Conservation (phyloP, 2,329 filamentous ascomycete genomes). For the Fusarium sulawesiense region DNA sequence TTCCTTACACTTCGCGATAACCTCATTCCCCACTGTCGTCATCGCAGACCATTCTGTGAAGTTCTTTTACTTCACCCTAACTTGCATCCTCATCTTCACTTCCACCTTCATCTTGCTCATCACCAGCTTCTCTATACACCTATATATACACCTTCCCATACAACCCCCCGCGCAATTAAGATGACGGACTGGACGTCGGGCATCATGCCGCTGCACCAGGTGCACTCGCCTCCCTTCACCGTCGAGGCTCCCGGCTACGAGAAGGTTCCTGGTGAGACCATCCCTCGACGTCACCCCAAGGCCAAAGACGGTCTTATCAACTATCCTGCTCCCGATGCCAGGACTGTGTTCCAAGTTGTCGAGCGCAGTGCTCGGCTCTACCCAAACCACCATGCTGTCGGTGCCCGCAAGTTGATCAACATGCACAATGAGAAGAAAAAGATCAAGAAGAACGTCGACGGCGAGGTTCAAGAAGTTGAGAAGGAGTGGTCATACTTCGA, state of each 20-base stretch:
- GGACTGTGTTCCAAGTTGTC: slow-evolving; percentile 84
- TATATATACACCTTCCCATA: slow-evolving; percentile 20
- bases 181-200: slow-evolving; percentile 55
- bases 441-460: slow-evolving; percentile 88
- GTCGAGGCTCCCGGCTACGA: slow-evolving; percentile 76
- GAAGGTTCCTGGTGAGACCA: slow-evolving; percentile 82
- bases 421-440: slow-evolving; percentile 88
- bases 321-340: slow-evolving; percentile 74
- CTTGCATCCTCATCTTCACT: slow-evolving; percentile 10
- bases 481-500: slow-evolving; percentile 95
- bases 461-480: slow-evolving; percentile 80
- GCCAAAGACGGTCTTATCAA: slow-evolving; percentile 77
- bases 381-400: slow-evolving; percentile 73
- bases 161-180: slow-evolving; percentile 30
- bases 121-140: slow-evolving; percentile 6
- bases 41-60: slow-evolving; percentile 21
- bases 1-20: slow-evolving; percentile 35
- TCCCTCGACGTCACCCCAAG: slow-evolving; percentile 79
- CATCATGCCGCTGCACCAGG: slow-evolving; percentile 65
- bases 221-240: slow-evolving; percentile 79
- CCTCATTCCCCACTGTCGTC: slow-evolving; percentile 33
- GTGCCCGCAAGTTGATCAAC: slow-evolving; percentile 78
- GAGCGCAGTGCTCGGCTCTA: slow-evolving; percentile 73
- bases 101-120: slow-evolving; percentile 8
- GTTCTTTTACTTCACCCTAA: slow-evolving; percentile 13